Conservation (phyloP, 108 stramenopile genomes). For the Nitzschia sp. region DNA sequence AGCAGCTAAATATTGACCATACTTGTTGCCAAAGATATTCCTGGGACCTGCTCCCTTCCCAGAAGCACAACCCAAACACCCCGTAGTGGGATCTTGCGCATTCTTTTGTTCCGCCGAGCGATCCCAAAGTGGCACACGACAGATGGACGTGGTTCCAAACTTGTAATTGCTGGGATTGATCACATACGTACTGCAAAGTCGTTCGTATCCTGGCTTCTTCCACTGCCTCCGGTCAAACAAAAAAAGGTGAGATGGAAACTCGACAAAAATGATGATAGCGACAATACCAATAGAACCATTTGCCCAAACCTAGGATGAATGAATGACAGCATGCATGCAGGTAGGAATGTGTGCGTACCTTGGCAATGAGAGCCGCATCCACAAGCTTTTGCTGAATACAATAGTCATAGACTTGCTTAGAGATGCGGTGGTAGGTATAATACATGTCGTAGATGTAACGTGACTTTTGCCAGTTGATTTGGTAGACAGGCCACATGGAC, state of each 20-base stretch:
- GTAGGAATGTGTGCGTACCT: too few relatives aligned
- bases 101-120: conserved; percentile 57
- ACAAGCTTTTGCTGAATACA: conserved; percentile 95
- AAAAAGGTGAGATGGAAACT: too few relatives aligned
- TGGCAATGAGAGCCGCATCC: conserved; percentile 96
- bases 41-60: conserved; percentile 84
- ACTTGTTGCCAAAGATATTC: conserved; percentile 99
- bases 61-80: conserved; percentile 97
- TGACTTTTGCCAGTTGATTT: conserved; percentile 98
- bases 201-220: conserved; percentile 99
- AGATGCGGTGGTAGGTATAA: conserved; percentile 91
- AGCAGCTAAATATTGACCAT: conserved; percentile 97
- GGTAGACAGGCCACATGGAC: conserved; percentile 99
- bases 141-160: conserved; percentile 97
- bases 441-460: conserved; percentile 99
- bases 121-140: conserved; percentile 89
- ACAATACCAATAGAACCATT: too few relatives aligned
- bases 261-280: too few relatives aligned
- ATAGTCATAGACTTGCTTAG: conserved; percentile 92
- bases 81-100: conserved; percentile 91
- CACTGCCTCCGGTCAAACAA: conserved; percentile 39
- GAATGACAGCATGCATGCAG: too few relatives aligned
- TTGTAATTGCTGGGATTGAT: conserved; percentile 99
- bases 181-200: conserved; percentile 97
- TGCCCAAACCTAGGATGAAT: too few relatives aligned